A percentile compares a stretch with the other conserved stretches of the same genome.
Evolutionary conservation across 441 rosid species (phyloP).

Genomic region (Dalechampia spathulata): DNA sequence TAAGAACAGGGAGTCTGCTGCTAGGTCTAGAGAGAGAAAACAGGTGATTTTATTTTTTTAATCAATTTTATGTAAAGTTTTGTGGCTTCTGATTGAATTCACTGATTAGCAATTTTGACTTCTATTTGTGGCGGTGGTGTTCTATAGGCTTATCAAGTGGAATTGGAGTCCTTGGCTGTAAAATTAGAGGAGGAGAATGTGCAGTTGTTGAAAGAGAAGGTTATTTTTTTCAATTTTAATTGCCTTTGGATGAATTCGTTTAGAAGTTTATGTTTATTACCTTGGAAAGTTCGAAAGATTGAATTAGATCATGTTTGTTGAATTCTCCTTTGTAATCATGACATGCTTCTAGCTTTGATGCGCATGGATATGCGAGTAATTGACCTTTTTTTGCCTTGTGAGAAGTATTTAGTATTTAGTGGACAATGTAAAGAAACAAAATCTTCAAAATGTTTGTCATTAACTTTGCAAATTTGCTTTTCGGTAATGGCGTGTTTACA

Average conservation of each 20-base stretch:
- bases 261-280: too few species aligned
- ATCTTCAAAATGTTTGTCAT: too few species aligned
- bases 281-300: too few species aligned
- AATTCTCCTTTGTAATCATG: too few species aligned
- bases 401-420: too few species aligned
- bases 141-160: slow-evolving; percentile 68
- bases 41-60: slow-evolving; percentile 30
- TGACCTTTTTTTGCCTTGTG: too few species aligned
- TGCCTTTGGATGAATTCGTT: not conserved
- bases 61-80: not conserved
- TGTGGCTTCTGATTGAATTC: not conserved
- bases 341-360: too few species aligned
- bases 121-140: not conserved
- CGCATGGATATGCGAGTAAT: too few species aligned
- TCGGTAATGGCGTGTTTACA: too few species aligned
- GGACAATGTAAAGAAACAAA: too few species aligned
- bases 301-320: too few species aligned
- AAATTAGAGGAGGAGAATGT: slow-evolving; percentile 73
- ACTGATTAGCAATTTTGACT: not conserved
- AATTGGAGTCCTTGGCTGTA: slow-evolving; percentile 64
- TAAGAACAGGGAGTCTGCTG: slow-evolving; percentile 93
- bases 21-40: slow-evolving; percentile 90
- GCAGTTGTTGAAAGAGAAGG: slow-evolving; percentile 61
- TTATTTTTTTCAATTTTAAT: slow-evolving; percentile 4
- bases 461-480: too few species aligned